These are phyloP conservation scores for Penstemon eatonii DNA, from an alignment of 257 asterid species.

Conservation along the genomic window DNA sequence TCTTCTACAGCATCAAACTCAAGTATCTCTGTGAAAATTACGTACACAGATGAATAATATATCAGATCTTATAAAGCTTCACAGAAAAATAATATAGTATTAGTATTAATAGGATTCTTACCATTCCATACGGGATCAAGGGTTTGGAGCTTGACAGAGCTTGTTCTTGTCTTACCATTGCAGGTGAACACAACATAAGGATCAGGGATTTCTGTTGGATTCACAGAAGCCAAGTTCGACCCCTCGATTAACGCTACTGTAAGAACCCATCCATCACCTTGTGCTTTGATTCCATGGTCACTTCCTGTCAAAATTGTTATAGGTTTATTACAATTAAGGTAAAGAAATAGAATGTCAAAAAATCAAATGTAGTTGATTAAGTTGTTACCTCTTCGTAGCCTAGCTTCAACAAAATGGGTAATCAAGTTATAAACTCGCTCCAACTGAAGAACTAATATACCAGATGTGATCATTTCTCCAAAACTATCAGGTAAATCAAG, in stretches of 20 bases:
- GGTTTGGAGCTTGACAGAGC: slow-evolving; percentile 93
- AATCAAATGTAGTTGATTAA: not conserved
- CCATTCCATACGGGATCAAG: slow-evolving; percentile 90
- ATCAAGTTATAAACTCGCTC: slow-evolving; percentile 68
- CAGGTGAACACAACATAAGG: slow-evolving; percentile 89
- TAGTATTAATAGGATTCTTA: slow-evolving; percentile 8
- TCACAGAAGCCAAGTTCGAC: slow-evolving; percentile 50
- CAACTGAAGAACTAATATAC: slow-evolving; percentile 57
- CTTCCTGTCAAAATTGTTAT: slow-evolving; percentile 50
- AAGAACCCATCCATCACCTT: slow-evolving; percentile 95
- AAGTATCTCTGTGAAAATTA: slow-evolving; percentile 61
- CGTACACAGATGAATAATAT: too few relatives aligned
- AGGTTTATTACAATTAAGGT: not conserved
- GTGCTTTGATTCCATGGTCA: slow-evolving; percentile 82
- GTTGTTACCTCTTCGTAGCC: slow-evolving; percentile 59
- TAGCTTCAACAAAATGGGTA: slow-evolving; percentile 75
- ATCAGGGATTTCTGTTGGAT: slow-evolving; percentile 54
- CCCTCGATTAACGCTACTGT: slow-evolving; percentile 85
- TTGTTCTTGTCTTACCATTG: slow-evolving; percentile 86
- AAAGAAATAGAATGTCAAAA: not conserved
- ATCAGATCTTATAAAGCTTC: not conserved
- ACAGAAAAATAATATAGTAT: not conserved
- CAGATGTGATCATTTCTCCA: slow-evolving; percentile 73
- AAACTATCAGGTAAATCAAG: slow-evolving; percentile 87
- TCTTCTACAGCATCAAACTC: slow-evolving; percentile 93